Evolutionary conservation across 805 yeast species (phyloP), one percentile per base, ranked within the genome.

Genomic region (Sugiyamaella lignohabitans): DNA sequence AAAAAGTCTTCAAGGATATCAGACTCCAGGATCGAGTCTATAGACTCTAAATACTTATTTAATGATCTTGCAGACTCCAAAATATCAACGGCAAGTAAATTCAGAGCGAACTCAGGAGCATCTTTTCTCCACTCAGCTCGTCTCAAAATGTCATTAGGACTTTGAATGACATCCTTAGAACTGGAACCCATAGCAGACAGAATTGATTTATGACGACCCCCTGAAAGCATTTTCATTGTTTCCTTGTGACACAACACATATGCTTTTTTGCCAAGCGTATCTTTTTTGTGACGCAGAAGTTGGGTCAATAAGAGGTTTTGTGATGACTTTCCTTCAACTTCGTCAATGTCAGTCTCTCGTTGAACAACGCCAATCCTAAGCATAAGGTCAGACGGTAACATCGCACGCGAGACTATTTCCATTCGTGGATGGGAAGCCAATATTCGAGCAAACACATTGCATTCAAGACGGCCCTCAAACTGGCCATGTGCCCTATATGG

Each of bases 381-480:
- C 39, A 74, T 51, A 5, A 73, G 47, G 6, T 67, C 68, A 22
- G 66, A 58, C 0, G 80, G 80, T 3, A 69, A 51, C 8, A 63
- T 62, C 0, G 63, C 47, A 34, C 71, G 59, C 0, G 72, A 57
- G 0, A 59, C 35, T 10, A 64, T 54, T 14, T 74, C 75, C 53
- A 61, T 60, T 50, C 81, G 61, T 14, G 69, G 59, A 1, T 78
- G 75, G 0, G 78, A 66, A 0, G 70, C 59, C 5, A 78, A 53
- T 1, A 67, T 16, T 4, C 58, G 50, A 0, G 75, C 76, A 54
- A 66, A 71, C 1, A 68, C 48, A 42, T 75, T 74, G 1, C 53
- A 30, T 1, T 59, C 44, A 3, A 72, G 45, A 10, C 17, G 46
- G 29, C 21, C 46, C 30, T 45, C 48, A 20, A 20, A 36, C 30